Percentiles rank a stretch among this genome's conserved stretches.
These are phyloP conservation scores for Fusarium circinatum DNA, from an alignment of 2,329 filamentous ascomycete species.

Conservation along the genomic window DNA sequence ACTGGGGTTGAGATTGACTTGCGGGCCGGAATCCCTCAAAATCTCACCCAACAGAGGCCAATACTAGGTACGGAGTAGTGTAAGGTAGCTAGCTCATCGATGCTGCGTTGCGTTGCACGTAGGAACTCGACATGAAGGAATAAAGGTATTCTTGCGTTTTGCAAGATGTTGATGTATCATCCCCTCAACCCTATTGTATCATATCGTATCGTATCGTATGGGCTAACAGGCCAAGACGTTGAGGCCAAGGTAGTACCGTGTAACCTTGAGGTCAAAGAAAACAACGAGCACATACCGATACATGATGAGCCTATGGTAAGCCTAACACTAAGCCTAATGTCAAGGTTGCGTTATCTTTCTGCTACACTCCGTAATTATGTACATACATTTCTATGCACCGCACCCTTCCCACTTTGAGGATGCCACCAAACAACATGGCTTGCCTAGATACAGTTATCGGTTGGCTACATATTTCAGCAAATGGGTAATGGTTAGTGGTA, in stretches of 20 bases:
- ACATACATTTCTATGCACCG: background rate
- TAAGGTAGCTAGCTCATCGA: slow-evolving; percentile 2
- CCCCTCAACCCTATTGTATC: background rate
- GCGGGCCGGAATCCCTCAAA: slow-evolving; percentile 30
- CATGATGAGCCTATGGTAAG: background rate
- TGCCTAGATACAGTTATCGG: background rate
- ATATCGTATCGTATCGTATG: background rate
- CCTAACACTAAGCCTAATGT: background rate
- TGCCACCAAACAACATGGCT: slow-evolving; percentile 11
- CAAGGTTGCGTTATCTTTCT: background rate
- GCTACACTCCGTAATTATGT: background rate
- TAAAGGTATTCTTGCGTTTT: background rate
- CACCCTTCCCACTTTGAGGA: slow-evolving; percentile 11
- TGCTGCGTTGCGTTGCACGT: background rate
- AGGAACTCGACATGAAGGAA: slow-evolving; percentile 4
- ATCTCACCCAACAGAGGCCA: slow-evolving; percentile 10
- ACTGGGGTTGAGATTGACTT: slow-evolving; percentile 26
- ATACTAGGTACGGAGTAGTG: background rate
- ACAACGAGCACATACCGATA: background rate
- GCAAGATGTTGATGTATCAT: background rate
- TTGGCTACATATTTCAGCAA: background rate
- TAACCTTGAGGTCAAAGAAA: background rate
- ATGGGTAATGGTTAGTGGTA: background rate
- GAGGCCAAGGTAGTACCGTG: background rate
- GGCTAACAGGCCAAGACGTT: background rate